Evolutionary conservation across 805 yeast species (phyloP).

Genomic region (Wickerhamiella qilinensis): DNA sequence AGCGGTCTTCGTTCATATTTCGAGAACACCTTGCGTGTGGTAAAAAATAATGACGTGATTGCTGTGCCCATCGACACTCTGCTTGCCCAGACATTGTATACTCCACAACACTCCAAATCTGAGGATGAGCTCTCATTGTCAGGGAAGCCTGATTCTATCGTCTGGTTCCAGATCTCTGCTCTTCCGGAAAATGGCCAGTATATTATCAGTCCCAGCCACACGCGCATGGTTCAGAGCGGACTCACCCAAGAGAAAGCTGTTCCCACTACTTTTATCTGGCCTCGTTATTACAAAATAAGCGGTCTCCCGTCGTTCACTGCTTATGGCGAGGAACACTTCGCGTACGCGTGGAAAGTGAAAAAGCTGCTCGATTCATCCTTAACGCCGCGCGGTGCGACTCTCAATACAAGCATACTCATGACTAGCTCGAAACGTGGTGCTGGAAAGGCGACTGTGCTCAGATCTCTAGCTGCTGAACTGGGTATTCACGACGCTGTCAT

Average conservation of each 20-base stretch:
- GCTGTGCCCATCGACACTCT: constrained; percentile 65
- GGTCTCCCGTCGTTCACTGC: constrained; percentile 18
- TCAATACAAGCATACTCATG: constrained; percentile 49
- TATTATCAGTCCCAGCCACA: constrained; percentile 48
- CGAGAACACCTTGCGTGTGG: constrained; percentile 39
- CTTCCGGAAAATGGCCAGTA: constrained; percentile 23
- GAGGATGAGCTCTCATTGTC: constrained; percentile 29
- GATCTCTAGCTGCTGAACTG: constrained; percentile 35
- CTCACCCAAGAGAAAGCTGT: constrained; percentile 24
- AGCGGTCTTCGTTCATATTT: constrained; percentile 47
- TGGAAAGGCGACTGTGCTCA: constrained; percentile 58
- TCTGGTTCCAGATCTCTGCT: constrained; percentile 67
- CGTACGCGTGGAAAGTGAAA: constrained; percentile 34
- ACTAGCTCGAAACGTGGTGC: constrained; percentile 57
- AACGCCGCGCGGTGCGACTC: constrained; percentile 19
- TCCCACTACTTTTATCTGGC: constrained; percentile 27
- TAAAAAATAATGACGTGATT: constrained; percentile 49
- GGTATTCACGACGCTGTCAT: constrained; percentile 55
- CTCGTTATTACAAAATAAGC: constrained; percentile 31
- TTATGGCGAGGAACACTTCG: constrained; percentile 26
- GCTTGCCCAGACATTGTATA: constrained; percentile 39
- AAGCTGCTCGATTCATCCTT: constrained; percentile 38
- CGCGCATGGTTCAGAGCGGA: constrained; percentile 59
- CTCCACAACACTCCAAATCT: constrained; percentile 6
- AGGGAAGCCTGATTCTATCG: constrained; percentile 55